Evolutionary conservation across 129 eudicot species (phyloP).

Genomic region (Rutidosis leptorrhynchoides): DNA sequence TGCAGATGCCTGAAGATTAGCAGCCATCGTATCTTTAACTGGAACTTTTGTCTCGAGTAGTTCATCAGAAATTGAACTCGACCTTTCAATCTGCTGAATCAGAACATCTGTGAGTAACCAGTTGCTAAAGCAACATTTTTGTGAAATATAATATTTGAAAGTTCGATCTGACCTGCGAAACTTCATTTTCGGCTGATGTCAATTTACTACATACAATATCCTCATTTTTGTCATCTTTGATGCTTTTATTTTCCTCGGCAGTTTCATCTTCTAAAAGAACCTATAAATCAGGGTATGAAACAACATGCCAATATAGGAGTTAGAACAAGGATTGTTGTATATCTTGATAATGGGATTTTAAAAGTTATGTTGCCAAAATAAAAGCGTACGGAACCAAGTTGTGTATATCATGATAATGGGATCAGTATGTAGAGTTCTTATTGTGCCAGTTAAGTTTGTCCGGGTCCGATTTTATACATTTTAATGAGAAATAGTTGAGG

Average conservation of each 20-base stretch:
- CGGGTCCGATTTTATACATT: neutral
- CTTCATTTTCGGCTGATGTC: slow-evolving; percentile 21
- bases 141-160: slow-evolving; percentile 3
- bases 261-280: slow-evolving; percentile 25
- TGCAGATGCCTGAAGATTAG: slow-evolving; percentile 26
- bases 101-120: slow-evolving; percentile 17
- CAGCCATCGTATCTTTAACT: slow-evolving; percentile 17
- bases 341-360: no score
- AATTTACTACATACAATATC: slow-evolving; percentile 15
- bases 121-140: neutral
- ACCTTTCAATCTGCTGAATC: slow-evolving; percentile 24
- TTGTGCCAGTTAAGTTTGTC: neutral
- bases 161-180: slow-evolving; percentile 19
- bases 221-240: slow-evolving; percentile 14
- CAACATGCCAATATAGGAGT: slow-evolving; percentile 16
- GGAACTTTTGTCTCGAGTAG: slow-evolving; percentile 18
- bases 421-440: no score
- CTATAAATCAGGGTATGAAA: slow-evolving; percentile 17
- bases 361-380: neutral
- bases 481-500: neutral
- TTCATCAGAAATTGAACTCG: slow-evolving; percentile 12
- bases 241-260: slow-evolving; percentile 21
- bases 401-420: no score
- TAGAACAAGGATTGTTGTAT: slow-evolving; percentile 11
- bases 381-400: neutral